A percentile compares a stretch with the other conserved stretches of the same genome.
Conservation (phyloP, 1,139 yeast genomes). For the Blastobotrys raffinosifermentans region DNA sequence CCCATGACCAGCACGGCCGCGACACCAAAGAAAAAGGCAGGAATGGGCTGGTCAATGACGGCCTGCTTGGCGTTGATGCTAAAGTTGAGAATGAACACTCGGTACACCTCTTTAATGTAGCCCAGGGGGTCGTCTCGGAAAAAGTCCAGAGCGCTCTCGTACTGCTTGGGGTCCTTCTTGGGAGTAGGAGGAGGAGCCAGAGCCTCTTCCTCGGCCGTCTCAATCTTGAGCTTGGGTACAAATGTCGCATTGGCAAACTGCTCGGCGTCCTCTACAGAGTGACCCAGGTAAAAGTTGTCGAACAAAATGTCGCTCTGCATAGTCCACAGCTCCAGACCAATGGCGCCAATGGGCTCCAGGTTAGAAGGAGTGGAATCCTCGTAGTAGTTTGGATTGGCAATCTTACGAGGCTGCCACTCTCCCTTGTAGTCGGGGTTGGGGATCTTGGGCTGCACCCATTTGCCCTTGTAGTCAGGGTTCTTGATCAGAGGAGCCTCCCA, state of each 20-base stretch:
- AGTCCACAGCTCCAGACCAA: constrained; percentile 90
- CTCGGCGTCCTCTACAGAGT: constrained; percentile 77
- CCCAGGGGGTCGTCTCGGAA: constrained; percentile 34
- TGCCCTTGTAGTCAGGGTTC: constrained; percentile 70
- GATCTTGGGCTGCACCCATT: constrained; percentile 65
- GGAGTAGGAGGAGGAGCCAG: constrained; percentile 26
- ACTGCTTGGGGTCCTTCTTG: constrained; percentile 21
- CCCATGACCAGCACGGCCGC: constrained; percentile 19
- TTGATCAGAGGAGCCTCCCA: constrained; percentile 60
- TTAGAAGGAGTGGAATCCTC: constrained; percentile 56
- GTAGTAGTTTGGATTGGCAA: constrained; percentile 64
- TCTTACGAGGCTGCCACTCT: constrained; percentile 62
- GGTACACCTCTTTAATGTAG: constrained; percentile 26
- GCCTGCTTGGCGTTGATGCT: constrained; percentile 30
- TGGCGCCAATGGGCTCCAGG: constrained; percentile 65
- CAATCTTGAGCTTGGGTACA: constrained; percentile 54
- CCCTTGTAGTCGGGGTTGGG: constrained; percentile 76
- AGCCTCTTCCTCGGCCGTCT: constrained; percentile 37
- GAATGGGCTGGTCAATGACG: constrained; percentile 31
- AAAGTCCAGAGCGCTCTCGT: constrained; percentile 25
- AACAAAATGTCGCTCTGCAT: constrained; percentile 70
- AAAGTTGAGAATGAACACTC: constrained; percentile 31
- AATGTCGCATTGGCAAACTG: constrained; percentile 71
- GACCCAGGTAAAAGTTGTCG: constrained; percentile 82
- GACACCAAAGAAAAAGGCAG: constrained; percentile 26